Evolutionary conservation across 139 green algal species (phyloP).

Genomic region (Dunaliella primolecta): DNA sequence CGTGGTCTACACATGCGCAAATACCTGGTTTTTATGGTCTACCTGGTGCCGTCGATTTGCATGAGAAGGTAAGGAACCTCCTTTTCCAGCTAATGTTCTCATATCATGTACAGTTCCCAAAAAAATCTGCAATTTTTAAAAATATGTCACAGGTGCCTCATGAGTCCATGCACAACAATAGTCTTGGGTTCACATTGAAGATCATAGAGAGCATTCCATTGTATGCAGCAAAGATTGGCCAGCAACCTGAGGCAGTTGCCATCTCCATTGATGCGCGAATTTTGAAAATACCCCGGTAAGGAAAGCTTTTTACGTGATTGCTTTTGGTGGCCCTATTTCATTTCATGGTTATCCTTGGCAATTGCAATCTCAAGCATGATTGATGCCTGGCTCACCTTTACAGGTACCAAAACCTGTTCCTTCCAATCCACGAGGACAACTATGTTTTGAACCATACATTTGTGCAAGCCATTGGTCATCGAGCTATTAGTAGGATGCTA

Average conservation of each 20-base stretch:
- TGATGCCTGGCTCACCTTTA: too few species aligned
- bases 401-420: neutral
- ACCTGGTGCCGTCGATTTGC: neutral
- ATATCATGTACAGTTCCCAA: neutral
- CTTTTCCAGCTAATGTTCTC: neutral
- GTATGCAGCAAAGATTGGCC: neutral
- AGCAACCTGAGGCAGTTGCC: neutral
- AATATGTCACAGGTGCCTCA: neutral
- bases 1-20: neutral
- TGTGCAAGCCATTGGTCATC: neutral
- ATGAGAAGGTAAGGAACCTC: neutral
- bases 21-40: neutral
- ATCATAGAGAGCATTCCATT: neutral
- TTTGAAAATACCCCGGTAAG: neutral
- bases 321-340: too few species aligned
- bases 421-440: neutral
- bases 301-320: neutral
- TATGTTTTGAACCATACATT: neutral
- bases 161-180: neutral
- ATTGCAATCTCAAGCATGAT: too few species aligned
- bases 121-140: neutral
- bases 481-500: neutral
- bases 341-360: too few species aligned
- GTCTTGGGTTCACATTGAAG: neutral
- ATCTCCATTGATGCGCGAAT: neutral